These are phyloP conservation scores for Candida anglica DNA, from an alignment of 805 yeast genomes.

Conservation along the genomic window DNA sequence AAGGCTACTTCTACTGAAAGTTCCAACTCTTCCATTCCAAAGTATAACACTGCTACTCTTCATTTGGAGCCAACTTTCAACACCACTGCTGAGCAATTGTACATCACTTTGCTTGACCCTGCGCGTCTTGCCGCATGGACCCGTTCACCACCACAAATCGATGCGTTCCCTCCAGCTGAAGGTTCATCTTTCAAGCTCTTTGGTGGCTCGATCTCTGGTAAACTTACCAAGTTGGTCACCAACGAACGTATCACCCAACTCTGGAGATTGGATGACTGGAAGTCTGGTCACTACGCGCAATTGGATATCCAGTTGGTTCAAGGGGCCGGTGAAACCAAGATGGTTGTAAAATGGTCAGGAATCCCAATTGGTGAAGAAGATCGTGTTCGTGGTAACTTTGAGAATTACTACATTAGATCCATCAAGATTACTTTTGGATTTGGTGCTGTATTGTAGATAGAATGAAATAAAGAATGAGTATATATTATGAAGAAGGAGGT, in stretches of 20 bases:
- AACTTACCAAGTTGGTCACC: slow-evolving; percentile 54
- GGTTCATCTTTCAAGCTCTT: slow-evolving; percentile 69
- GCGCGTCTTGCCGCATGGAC: slow-evolving; percentile 89
- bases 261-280: slow-evolving; percentile 93
- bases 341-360: slow-evolving; percentile 77
- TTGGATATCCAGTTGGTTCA: slow-evolving; percentile 65
- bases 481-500: background rate
- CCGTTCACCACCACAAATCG: slow-evolving; percentile 62
- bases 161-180: slow-evolving; percentile 43
- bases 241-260: slow-evolving; percentile 60
- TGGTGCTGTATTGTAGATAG: slow-evolving; percentile 73
- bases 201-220: slow-evolving; percentile 83
- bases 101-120: slow-evolving; percentile 70
- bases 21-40: slow-evolving; percentile 37
- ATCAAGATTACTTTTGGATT: slow-evolving; percentile 92
- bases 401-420: slow-evolving; percentile 82
- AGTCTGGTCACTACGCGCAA: slow-evolving; percentile 71
- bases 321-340: slow-evolving; percentile 79
- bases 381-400: slow-evolving; percentile 76
- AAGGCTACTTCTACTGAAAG: slow-evolving; percentile 8
- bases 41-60: slow-evolving; percentile 77
- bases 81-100: slow-evolving; percentile 84
- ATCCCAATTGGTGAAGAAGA: slow-evolving; percentile 97
- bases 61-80: slow-evolving; percentile 77
- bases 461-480: background rate